Percentiles rank a stretch among this genome's conserved stretches.
Evolutionary conservation across 352 stramenopile genomes (phyloP).

Genomic region (Globisporangium echinulatum): DNA sequence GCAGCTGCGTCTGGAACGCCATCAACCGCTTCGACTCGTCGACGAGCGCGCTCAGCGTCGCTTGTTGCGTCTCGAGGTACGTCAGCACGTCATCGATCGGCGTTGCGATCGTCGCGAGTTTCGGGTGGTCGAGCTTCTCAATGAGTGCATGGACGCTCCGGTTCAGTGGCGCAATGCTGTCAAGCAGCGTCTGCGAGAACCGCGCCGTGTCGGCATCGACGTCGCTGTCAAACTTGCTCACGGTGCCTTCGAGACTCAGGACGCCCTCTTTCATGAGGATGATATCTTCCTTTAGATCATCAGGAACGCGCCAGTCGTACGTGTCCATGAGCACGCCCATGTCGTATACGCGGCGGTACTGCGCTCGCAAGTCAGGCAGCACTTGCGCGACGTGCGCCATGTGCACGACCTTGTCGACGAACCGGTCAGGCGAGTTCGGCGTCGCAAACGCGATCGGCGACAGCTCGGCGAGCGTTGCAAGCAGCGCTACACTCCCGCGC

Average conservation of each 20-base stretch:
- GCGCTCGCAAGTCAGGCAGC: conserved; percentile 59
- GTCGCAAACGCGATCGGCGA: conserved; percentile 79
- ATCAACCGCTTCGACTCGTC: conserved; percentile 81
- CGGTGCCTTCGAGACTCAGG: conserved; percentile 80
- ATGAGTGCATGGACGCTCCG: conserved; percentile 60
- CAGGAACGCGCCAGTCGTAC: conserved; percentile 87
- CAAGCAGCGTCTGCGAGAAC: conserved; percentile 88
- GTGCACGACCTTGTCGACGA: conserved; percentile 87
- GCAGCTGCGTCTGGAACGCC: conserved; percentile 86
- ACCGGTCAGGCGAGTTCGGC: conserved; percentile 59
- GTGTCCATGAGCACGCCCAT: conserved; percentile 90
- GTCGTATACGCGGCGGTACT: conserved; percentile 76
- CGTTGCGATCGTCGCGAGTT: conserved; percentile 68
- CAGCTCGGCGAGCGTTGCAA: conserved; percentile 81
- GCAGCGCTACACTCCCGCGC: conserved; percentile 55
- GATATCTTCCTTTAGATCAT: conserved; percentile 91
- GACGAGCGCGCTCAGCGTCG: conserved; percentile 62
- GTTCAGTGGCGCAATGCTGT: conserved; percentile 79
- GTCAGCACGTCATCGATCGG: conserved; percentile 70
- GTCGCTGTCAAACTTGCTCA: conserved; percentile 87
- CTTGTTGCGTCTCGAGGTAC: conserved; percentile 68
- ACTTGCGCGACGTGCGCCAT: conserved; percentile 78
- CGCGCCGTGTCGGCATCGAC: conserved; percentile 89
- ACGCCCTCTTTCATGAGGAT: conserved; percentile 93
- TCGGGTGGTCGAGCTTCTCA: conserved; percentile 80